Evolutionary conservation across 2,329 filamentous ascomycete species (phyloP), one percentile per base, ranked within the genome.

Genomic region (Curvularia hawaiiensis): DNA sequence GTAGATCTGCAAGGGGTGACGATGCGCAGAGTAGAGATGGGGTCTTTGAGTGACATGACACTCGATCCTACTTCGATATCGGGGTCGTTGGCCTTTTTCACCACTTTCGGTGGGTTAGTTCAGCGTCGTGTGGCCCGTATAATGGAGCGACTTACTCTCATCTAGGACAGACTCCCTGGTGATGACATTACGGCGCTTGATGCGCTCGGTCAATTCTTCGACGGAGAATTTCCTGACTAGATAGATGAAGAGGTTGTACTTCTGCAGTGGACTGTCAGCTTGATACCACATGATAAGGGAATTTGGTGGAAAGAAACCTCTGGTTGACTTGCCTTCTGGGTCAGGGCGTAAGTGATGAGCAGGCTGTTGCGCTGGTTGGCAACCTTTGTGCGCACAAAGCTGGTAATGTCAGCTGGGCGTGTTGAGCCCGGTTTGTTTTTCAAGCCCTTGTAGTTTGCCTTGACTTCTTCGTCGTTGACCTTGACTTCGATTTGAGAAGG

Each of bases 391-490:
- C 89, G 86, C 45, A 98, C 80, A 58, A 86, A 84, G 63, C 85
- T 81, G 8, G 95, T 99, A 60, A 99, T 90, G 77, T 99, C 95
- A 46, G 91, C 92, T 8, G 95, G 95, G 69, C 92, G 88, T 40
- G 95, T 99, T 44, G 95, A 96, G 22, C 95, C 95, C 7, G 94
- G 91, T 75, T 95, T 96, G 75, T 97, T 97, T 78, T 99, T 99
- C 60, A 99, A 78, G 4, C 95, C 95, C 65, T 95, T 90, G 65
- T 96, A 83, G 74, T 98, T 99, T n/a, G 90, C 89, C 76, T 94
- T 95, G 65, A 97, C 84, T 56, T 97, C 92, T 33, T 90, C 90
- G 10, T 87, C 84, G 67, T 99, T 99, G 54, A 97, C 86, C 73
- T 92, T 94, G 56, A 99, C 84, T 74, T 99, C 95, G 31, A 95